These are phyloP conservation scores for Anthracocystis setariae DNA, from an alignment of 1,284 basidiomycete genomes.

Conservation along the genomic window DNA sequence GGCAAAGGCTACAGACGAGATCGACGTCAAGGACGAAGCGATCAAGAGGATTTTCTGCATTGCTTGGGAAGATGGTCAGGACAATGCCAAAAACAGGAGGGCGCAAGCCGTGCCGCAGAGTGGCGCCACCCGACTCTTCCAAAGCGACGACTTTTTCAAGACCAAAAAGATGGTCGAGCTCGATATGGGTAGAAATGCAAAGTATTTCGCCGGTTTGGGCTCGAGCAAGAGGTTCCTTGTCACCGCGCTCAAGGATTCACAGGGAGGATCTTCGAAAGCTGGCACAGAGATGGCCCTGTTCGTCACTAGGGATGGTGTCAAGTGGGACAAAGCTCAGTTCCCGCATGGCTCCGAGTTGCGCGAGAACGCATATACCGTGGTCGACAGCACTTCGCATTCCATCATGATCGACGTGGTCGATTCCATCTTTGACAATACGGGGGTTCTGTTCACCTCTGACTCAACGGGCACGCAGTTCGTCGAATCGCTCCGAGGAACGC, in stretches of 20 bases:
- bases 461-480: constrained; percentile 94
- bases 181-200: constrained; percentile 58
- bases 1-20: constrained; percentile 61
- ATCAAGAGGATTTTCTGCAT: constrained; percentile 63
- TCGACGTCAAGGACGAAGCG: constrained; percentile 41
- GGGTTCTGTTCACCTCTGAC: constrained; percentile 93
- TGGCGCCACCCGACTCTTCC: constrained; percentile 52
- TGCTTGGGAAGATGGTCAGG: constrained; percentile 57
- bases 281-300: constrained; percentile 62
- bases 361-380: constrained; percentile 93
- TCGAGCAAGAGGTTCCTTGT: constrained; percentile 59
- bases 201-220: constrained; percentile 62
- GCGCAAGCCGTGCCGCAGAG: background rate
- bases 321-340: constrained; percentile 71
- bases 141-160: constrained; percentile 63
- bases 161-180: constrained; percentile 52
- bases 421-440: constrained; percentile 73
- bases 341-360: constrained; percentile 83
- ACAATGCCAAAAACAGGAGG: constrained; percentile 6
- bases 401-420: constrained; percentile 85
- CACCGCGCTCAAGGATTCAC: constrained; percentile 58
- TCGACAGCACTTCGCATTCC: constrained; percentile 90
- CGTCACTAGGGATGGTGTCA: constrained; percentile 56
- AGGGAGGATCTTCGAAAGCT: constrained; percentile 25
- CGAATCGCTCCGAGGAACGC: constrained; percentile 88